phyloP scores from a whole-genome alignment of 345 rosid species.

The Eucalyptus cladocalyx region DNA sequence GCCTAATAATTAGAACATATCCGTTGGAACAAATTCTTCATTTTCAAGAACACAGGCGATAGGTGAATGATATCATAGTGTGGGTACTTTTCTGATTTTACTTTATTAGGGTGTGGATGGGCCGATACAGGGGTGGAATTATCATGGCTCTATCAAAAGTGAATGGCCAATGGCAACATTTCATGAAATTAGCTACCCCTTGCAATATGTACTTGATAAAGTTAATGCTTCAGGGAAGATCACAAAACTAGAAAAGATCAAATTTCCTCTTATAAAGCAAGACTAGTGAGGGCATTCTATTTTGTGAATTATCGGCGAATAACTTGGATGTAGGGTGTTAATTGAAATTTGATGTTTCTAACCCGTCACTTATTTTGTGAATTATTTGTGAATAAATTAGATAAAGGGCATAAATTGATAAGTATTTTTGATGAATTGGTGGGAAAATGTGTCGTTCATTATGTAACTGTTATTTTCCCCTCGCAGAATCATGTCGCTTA shows the following conservation, averaged over 20 bases:
- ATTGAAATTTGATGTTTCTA: background rate
- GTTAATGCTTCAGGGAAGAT: background rate
- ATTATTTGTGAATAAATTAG: background rate
- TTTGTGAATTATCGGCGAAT: background rate
- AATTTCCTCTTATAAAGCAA: background rate
- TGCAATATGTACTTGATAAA: background rate
- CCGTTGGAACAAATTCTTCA: accelerated
- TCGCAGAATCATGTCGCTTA: background rate
- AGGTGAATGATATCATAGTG: background rate
- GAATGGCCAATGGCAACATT: background rate
- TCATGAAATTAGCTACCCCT: background rate
- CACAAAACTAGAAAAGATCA: background rate
- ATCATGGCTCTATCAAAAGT: background rate
- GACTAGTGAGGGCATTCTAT: background rate
- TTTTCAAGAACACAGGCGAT: background rate
- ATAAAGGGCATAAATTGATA: background rate
- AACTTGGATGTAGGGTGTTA: background rate
- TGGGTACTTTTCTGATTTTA: background rate
- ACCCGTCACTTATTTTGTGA: background rate
- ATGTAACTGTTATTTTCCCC: background rate
- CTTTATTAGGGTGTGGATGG: background rate
- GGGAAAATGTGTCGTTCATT: background rate
- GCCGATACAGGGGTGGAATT: background rate
- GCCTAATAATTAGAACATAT: no score
- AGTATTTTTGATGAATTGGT: background rate